Evolutionary conservation across 345 rosid genomes (phyloP).

Genomic region (Dimocarpus longan): DNA sequence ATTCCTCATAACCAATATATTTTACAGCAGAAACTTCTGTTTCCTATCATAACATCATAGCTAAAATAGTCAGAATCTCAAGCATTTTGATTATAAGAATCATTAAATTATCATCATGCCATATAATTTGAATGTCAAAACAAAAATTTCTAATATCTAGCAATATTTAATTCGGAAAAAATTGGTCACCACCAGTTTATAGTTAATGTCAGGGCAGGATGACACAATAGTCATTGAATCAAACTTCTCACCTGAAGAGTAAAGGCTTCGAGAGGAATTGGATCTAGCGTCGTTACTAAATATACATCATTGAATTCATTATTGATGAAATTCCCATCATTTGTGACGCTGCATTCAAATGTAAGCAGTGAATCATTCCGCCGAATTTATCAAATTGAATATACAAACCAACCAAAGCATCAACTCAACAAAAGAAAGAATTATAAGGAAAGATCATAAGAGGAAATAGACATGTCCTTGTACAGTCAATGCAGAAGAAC

Average conservation of each 20-base stretch:
- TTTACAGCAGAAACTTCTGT: conserved; percentile 91
- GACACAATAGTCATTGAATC: neutral
- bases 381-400: neutral
- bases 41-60: conserved; percentile 47
- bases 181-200: too few relatives aligned
- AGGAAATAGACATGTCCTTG: neutral
- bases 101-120: neutral
- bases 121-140: conserved; percentile 15
- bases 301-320: conserved; percentile 90
- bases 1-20: conserved; percentile 64
- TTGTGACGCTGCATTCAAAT: conserved; percentile 57
- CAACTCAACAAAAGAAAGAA: neutral
- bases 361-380: conserved; percentile 2
- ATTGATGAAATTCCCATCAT: conserved; percentile 82
- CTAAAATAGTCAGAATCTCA: conserved; percentile 22
- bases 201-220: neutral
- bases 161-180: too few relatives aligned
- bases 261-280: conserved; percentile 90
- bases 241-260: conserved; percentile 74
- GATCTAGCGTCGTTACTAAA: conserved; percentile 74
- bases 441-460: neutral
- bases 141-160: neutral
- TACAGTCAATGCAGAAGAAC: neutral
- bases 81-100: conserved; percentile 2
- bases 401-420: neutral